These are phyloP conservation scores for Coniferiporia sulphurascens DNA, from an alignment of 1,284 basidiomycete genomes.

Conservation along the genomic window DNA sequence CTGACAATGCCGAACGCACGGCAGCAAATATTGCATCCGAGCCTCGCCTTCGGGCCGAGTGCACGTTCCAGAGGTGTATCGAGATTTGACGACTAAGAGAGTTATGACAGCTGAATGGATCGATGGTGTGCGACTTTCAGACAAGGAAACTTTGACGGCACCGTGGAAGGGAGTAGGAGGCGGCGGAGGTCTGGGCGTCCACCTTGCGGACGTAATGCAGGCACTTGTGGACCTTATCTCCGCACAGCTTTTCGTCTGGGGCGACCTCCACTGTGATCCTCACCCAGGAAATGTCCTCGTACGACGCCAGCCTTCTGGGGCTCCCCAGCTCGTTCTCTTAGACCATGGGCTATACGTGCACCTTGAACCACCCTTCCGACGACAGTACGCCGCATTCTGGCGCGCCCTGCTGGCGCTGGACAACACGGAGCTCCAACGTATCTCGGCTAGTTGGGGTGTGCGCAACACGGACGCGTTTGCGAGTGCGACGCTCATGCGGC, in stretches of 20 bases:
- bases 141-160: constrained; percentile 52
- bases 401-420: constrained; percentile 71
- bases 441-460: constrained; percentile 75
- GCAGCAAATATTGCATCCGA: constrained; percentile 56
- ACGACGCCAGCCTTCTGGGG: constrained; percentile 57
- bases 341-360: constrained; percentile 86
- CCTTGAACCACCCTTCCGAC: constrained; percentile 57
- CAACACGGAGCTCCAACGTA: constrained; percentile 53
- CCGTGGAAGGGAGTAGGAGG: constrained; percentile 46
- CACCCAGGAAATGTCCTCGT: constrained; percentile 81
- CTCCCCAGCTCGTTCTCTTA: constrained; percentile 80
- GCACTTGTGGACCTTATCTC: constrained; percentile 81
- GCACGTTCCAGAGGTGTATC: constrained; percentile 75
- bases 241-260: constrained; percentile 85
- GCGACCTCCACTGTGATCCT: constrained; percentile 79
- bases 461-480: constrained; percentile 75
- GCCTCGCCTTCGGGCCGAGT: constrained; percentile 64
- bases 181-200: constrained; percentile 23
- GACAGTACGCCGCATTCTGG: constrained; percentile 79
- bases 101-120: constrained; percentile 89
- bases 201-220: constrained; percentile 70
- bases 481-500: constrained; percentile 64
- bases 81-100: constrained; percentile 66
- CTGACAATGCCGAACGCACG: constrained; percentile 58
- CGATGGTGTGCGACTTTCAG: constrained; percentile 73